Evolutionary conservation across 176 grass and related monocot species (phyloP), one percentile per base, ranked within the genome.

Genomic region (Oryza coarctata): DNA sequence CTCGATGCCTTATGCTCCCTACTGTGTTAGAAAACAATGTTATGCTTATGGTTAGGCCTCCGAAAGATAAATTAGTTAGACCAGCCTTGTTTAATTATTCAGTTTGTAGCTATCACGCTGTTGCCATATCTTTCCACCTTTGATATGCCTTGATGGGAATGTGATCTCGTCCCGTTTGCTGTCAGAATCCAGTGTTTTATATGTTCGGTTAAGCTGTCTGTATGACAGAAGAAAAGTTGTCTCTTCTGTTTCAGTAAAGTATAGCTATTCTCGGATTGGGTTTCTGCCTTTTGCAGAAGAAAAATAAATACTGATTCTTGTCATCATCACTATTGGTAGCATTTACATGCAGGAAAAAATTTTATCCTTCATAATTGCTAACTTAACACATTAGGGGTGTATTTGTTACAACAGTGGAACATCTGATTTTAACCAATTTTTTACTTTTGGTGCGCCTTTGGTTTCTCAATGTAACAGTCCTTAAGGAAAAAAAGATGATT

Each of bases 1-100:
- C 60, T 73, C 69, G 43, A 74, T 57, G 84, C 65, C 33, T 41
- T 41, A 57, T 73, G 84, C 68, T 22, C 17, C n/a, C 69, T 23
- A 25, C 41, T 80, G 13, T 60, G 62, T 75, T 63, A 83, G 9
- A 17, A 75, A 38, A 65, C 61, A 69, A 52, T 35, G 31, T 31
- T 35, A 77, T 25, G 52, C 22, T 23, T 30, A 39, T 33, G 23
- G 4, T 74, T 63, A 34, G 30, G 34, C 41, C 10, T 74, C 7
- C 0, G 22, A 14, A 39, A 52, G 71, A 75, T 36, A 65, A 12
- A 36, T 26, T 68, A 30, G 32, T 66, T 83, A 66, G 36, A 43
- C 13, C 0, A 3, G 28, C 17, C 20, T 63, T 27, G 0, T 52
- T 65, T 49, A 50, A 64, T 49, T 47, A 45, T 5, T n/a, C 39